Evolutionary conservation across 805 yeast genomes (phyloP), one percentile per base, ranked within the genome.

Genomic region (Starmerella stigmatis): DNA sequence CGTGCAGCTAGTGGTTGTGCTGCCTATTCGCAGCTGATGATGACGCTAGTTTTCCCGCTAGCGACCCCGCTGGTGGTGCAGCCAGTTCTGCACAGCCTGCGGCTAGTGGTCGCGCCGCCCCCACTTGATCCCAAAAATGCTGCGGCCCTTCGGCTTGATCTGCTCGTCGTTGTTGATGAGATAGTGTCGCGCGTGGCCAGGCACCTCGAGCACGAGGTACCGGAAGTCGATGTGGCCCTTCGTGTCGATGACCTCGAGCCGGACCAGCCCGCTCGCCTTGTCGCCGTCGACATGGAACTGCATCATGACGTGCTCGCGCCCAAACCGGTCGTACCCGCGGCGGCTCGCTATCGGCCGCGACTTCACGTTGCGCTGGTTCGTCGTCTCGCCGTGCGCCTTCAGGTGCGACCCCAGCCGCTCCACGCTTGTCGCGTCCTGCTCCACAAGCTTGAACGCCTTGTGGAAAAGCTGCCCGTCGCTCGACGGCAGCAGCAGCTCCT

Each of bases 391-490:
- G 58, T 82, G 81, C 0, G 95, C 96, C 59, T 81, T 81, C 43
- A 88, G 67, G 58, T 84, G 74, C 44, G 71, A 74, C 2, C 74
- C 73, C 30, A 88, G 66, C 25, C 78, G 61, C 51, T 69, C 65
- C 54, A 78, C 78, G 3, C 81, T 79, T 30, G 61, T 62, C 40
- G 71, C 71, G 61, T 81, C 84, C 48, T 79, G 68, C 59, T 88
- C 89, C 30, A 86, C 74, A 55, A 83, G 65, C 11, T 75, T 73
- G 26, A 86, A 86, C 2, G 94, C 94, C 55, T 85, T 75, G 65
- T 88, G 86, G 68, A 88, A 88, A 2, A 94, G 76, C 52, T 81
- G 82, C 0, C 94, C 88, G 59, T 88, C 96, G 20, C 94, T 94
- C 1, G 94, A 80, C 9, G 96, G 96, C 39, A 88, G 73, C 53